These are phyloP conservation scores for Xerocomellus chrysenteron DNA, from an alignment of 768 basidiomycete species.

Conservation along the genomic window DNA sequence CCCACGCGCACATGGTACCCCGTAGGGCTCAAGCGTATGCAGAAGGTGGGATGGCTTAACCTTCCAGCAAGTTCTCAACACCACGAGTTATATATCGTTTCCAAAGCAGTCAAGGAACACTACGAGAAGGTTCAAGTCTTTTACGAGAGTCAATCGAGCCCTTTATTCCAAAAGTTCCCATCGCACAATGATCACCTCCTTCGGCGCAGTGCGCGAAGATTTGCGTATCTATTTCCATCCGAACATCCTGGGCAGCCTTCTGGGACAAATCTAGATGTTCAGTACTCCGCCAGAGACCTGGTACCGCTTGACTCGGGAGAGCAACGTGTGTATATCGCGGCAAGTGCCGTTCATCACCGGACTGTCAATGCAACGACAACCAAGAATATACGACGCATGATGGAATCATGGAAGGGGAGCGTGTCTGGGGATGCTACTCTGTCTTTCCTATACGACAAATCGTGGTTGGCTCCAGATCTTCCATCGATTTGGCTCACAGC, in stretches of 20 bases:
- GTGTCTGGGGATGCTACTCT: not conserved
- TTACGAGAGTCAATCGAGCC: not conserved
- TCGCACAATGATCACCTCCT: conserved; percentile 8
- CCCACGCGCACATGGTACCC: conserved; percentile 42
- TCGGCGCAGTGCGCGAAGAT: conserved; percentile 7
- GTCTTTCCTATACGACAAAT: conserved; percentile 25
- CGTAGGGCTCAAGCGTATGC: conserved; percentile 36
- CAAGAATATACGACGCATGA: conserved; percentile 1
- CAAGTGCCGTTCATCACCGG: not conserved
- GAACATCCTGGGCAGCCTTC: no score
- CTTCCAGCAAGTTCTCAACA: conserved; percentile 32
- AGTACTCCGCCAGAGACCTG: no score
- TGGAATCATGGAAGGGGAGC: conserved; percentile 6
- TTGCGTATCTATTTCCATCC: no score
- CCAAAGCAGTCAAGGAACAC: conserved; percentile 31
- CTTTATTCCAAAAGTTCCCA: conserved; percentile 8
- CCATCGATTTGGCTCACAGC: conserved; percentile 25
- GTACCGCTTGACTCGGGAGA: no score
- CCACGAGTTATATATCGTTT: conserved; percentile 23
- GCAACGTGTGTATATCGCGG: no score
- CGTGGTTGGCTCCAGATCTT: conserved; percentile 29
- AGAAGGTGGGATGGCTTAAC: conserved; percentile 36
- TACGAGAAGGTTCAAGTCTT: conserved; percentile 15
- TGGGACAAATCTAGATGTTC: no score
- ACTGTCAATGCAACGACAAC: not conserved